These are phyloP conservation scores for Aspergillus campestris DNA, from an alignment of 495 filamentous ascomycete genomes.

Conservation along the genomic window DNA sequence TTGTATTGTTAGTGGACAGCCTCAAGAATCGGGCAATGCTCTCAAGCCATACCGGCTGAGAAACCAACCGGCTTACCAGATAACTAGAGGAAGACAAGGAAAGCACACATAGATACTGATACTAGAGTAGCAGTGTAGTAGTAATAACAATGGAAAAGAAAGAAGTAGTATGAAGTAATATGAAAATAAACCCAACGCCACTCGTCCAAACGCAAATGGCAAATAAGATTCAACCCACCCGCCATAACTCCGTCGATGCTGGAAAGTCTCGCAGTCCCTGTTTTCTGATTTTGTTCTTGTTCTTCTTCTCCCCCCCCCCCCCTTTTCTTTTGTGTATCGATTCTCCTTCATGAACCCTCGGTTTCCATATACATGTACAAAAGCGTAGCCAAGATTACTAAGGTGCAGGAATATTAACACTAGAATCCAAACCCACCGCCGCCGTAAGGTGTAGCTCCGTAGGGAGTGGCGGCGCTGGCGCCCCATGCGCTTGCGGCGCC, in stretches of 20 bases:
- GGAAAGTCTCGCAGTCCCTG: not conserved
- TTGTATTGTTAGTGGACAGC: no score
- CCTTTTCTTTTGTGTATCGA: not conserved
- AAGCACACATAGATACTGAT: no score
- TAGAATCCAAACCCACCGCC: conserved; percentile 47
- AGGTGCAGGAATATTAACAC: conserved; percentile 9
- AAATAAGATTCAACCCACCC: not conserved
- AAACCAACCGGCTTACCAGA: no score
- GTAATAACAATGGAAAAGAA: no score
- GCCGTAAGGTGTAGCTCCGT: conserved; percentile 65
- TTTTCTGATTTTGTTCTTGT: not conserved
- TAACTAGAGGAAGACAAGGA: no score
- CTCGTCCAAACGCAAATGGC: no score
- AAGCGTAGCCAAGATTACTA: not conserved
- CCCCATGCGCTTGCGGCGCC: conserved; percentile 58
- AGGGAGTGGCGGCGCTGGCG: conserved; percentile 48
- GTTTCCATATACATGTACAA: conserved; percentile 1
- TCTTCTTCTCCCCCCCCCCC: not conserved
- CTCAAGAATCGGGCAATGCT: no score
- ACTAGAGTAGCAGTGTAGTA: no score
- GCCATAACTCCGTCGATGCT: conserved; percentile 7
- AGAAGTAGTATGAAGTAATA: no score
- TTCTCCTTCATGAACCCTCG: not conserved
- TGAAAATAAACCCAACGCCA: no score
- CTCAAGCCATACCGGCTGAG: no score